Percentiles rank a stretch among this genome's conserved stretches.
These are phyloP conservation scores for Discostella stelligeroides DNA, from an alignment of 108 stramenopile genomes.

Conservation along the genomic window DNA sequence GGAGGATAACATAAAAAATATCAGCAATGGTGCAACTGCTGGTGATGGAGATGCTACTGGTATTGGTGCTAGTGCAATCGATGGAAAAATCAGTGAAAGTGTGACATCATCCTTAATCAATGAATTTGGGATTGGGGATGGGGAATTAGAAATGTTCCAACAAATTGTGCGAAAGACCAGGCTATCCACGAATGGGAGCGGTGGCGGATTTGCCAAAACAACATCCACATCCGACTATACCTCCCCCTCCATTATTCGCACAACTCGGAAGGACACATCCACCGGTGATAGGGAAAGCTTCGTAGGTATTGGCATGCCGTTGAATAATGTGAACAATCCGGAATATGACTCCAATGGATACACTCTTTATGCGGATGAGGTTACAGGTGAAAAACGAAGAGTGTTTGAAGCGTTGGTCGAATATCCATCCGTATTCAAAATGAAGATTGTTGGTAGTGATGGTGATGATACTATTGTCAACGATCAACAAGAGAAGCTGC, in stretches of 20 bases:
- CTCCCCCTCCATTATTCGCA: constrained; percentile 33
- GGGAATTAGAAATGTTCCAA: constrained; percentile 42
- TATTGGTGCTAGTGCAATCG: background rate
- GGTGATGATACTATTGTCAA: too few species aligned
- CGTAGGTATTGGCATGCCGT: constrained; percentile 69
- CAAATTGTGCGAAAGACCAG: constrained; percentile 38
- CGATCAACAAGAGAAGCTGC: too few species aligned
- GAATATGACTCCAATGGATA: constrained; percentile 89
- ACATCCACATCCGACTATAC: constrained; percentile 37
- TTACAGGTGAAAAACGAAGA: constrained; percentile 85
- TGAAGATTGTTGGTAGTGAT: constrained; percentile 85
- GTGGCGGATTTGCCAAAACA: constrained; percentile 29
- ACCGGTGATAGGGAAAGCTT: constrained; percentile 54
- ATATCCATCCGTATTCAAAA: constrained; percentile 85
- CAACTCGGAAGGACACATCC: constrained; percentile 20
- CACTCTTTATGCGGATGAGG: constrained; percentile 85
- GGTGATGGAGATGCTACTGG: too few species aligned
- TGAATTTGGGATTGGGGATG: background rate
- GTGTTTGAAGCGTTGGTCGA: constrained; percentile 90
- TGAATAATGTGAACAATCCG: constrained; percentile 80
- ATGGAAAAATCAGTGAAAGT: background rate
- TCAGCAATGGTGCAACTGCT: background rate
- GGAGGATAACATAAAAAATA: constrained; percentile 5
- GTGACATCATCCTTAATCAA: background rate
- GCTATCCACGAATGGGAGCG: constrained; percentile 22